Evolutionary conservation across 345 rosid species (phyloP).

Genomic region (Abelmoschus esculentus): DNA sequence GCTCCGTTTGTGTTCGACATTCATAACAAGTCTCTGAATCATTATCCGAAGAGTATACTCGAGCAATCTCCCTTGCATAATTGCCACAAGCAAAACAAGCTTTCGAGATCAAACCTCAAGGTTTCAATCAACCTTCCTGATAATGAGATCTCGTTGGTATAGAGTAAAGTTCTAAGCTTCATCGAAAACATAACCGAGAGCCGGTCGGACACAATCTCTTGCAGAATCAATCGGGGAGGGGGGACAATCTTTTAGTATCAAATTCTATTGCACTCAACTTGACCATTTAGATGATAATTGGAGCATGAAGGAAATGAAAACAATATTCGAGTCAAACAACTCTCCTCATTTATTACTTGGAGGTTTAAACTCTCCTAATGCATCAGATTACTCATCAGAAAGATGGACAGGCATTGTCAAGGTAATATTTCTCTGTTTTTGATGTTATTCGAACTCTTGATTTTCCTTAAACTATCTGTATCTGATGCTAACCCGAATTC

Average conservation of each 20-base stretch:
- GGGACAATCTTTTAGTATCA: too few relatives aligned
- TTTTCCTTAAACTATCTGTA: not conserved
- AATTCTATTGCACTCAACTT: conserved; percentile 82
- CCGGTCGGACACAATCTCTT: conserved; percentile 26
- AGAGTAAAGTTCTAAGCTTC: conserved; percentile 37
- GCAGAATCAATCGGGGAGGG: conserved; percentile 42
- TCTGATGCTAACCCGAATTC: not conserved
- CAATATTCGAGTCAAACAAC: conserved; percentile 49
- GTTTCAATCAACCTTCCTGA: conserved; percentile 90
- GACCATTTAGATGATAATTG: conserved; percentile 87
- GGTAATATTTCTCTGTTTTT: conserved; percentile 27
- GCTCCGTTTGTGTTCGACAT: conserved; percentile 20
- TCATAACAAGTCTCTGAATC: conserved; percentile 11
- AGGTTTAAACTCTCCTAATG: conserved; percentile 69
- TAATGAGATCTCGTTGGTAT: conserved; percentile 80
- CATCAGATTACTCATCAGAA: conserved; percentile 67
- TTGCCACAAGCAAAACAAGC: conserved; percentile 19
- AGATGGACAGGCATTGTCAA: conserved; percentile 84
- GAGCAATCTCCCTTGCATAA: conserved; percentile 74
- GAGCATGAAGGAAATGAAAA: conserved; percentile 81
- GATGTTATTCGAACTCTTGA: not conserved
- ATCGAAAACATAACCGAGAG: conserved; percentile 32
- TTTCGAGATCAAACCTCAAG: conserved; percentile 40
- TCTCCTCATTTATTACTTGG: conserved; percentile 72
- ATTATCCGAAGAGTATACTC: conserved; percentile 58